These are phyloP conservation scores for Cercospora sp. DNA, from an alignment of 2,329 filamentous ascomycete species.

Conservation along the genomic window DNA sequence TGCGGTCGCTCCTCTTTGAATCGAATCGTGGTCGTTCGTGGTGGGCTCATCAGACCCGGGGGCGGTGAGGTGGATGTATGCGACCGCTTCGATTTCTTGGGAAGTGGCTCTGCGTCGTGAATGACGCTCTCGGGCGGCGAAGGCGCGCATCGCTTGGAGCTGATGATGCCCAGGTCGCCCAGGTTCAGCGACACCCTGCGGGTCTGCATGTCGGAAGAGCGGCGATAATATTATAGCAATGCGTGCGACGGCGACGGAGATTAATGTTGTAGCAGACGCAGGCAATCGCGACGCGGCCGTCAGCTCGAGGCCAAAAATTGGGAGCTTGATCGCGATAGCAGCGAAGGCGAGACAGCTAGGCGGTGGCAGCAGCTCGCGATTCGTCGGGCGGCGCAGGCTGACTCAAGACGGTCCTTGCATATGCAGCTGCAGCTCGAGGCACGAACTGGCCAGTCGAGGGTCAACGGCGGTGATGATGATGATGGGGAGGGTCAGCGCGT, in stretches of 20 bases:
- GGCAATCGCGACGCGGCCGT: conserved; percentile 2
- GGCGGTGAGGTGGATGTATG: conserved; percentile 54
- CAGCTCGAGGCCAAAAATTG: conserved; percentile 9
- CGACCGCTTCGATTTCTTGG: conserved; percentile 71
- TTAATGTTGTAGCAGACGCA: conserved; percentile 1
- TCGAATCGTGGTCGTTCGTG: conserved; percentile 45
- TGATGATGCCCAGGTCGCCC: conserved; percentile 86
- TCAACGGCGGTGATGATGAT: not conserved
- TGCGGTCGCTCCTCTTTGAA: conserved; percentile 52
- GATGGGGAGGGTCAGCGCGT: not conserved
- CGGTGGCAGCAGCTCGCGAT: conserved; percentile 10
- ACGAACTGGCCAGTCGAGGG: conserved; percentile 5
- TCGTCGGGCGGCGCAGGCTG: conserved; percentile 16
- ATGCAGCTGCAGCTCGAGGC: conserved; percentile 20
- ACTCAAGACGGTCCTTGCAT: conserved; percentile 12
- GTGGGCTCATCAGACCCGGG: conserved; percentile 45
- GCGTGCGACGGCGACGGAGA: conserved; percentile 3
- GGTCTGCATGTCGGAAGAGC: conserved; percentile 70
- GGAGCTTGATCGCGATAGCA: conserved; percentile 11
- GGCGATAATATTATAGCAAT: conserved; percentile 6
- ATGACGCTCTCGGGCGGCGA: conserved; percentile 64
- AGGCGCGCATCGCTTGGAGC: conserved; percentile 59
- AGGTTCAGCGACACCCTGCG: conserved; percentile 93
- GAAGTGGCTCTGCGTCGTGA: conserved; percentile 57
- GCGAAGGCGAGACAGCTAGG: conserved; percentile 2